Evolutionary conservation across 768 basidiomycete species (phyloP), one percentile per base, ranked within the genome.

Genomic region (Termitomyces sp.): DNA sequence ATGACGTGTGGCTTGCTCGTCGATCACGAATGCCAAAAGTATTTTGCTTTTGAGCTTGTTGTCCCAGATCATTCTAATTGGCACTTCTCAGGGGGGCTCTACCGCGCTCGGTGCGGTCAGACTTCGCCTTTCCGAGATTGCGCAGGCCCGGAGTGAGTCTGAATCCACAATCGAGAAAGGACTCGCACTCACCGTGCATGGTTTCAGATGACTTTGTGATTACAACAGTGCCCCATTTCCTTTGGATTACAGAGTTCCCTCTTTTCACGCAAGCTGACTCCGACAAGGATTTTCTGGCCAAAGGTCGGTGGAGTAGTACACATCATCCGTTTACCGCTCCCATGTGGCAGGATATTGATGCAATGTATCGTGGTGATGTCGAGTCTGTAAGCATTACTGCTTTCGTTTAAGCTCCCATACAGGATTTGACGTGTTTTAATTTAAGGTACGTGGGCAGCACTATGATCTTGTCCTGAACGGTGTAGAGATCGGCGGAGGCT

Each of bases 261-360:
- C 79, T 98, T 24, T 97, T 96, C 75, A 82, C 94, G 16, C 84
- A 79, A 31, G 85, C 87, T 37, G 94, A 97, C 69, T 78, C 80
- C 55, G 94, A 97, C 75, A 97, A 97, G 73, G 86, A 90, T 37
- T 83, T 87, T 67, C 73, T 94, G 31, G 90, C 93, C 4, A 81
- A 85, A 56, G 94, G 94, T 31, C 80, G 94, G 65, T 96, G 92
- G 91, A 89, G 90, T 62, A 90, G 90, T 61, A 86, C 92, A 3
- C 95, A 98, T 66, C 95, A 98, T 71, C 95, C 95, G 2, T 98
- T 98, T 72, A 98, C 95, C 13, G 94, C 95, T 9, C 95, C 95
- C 22, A 90, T 95, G 85, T 89, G 79, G 79, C 83, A 96, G 70
- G 95, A 98, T 70, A 78, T 96, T 26, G 78, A 84, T 47, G 81